phyloP scores from a whole-genome alignment of 257 asterid species.

The Haberlea rhodopensis region DNA sequence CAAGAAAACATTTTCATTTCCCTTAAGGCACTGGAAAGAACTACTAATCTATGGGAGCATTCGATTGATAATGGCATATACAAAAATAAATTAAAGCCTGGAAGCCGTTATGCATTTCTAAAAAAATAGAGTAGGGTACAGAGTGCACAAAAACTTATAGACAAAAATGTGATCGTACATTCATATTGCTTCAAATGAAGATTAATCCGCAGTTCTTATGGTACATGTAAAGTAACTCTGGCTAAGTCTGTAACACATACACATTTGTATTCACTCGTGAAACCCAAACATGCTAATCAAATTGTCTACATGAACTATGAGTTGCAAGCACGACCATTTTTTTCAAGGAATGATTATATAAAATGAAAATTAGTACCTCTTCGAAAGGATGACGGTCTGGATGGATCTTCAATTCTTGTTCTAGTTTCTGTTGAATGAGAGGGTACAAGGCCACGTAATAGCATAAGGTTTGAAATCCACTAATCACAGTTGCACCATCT shows the following conservation, averaged over 20 bases:
- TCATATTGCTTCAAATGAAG: background rate
- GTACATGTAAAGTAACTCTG: background rate
- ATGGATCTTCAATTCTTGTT: constrained; percentile 46
- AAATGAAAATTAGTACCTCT: constrained; percentile 44
- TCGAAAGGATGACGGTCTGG: constrained; percentile 56
- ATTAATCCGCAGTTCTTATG: too few species aligned
- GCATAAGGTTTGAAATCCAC: background rate
- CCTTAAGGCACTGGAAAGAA: background rate
- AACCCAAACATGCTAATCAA: background rate
- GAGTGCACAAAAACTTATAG: too few species aligned
- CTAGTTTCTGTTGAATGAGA: constrained; percentile 42
- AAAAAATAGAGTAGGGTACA: too few species aligned
- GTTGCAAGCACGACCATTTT: background rate
- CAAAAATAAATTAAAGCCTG: background rate
- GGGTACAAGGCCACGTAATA: background rate
- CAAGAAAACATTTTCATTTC: background rate
- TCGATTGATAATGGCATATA: background rate
- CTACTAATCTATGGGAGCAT: background rate
- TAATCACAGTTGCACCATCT: background rate
- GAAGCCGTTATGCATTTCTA: background rate
- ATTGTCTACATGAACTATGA: background rate
- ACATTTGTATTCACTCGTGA: background rate
- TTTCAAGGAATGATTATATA: background rate
- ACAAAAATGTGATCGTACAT: background rate
- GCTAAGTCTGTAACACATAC: background rate